Base-by-base conservation (phyloP, 2,329 filamentous ascomycete species). In the Macrophomina tecta region DNA sequence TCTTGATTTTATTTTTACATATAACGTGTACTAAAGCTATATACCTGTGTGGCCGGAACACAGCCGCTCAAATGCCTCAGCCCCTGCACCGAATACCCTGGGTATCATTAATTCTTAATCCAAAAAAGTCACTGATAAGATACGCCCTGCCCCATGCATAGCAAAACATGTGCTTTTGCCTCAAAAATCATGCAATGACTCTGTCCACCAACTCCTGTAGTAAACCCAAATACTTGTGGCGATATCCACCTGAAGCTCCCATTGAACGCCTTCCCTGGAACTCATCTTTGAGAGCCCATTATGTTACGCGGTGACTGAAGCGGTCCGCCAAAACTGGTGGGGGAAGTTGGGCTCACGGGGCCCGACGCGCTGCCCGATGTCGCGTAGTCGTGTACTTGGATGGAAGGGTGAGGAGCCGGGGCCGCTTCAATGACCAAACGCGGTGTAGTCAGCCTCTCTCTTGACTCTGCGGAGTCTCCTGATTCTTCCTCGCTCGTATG, bases 121-220 rank as follows among this genome's bases (percentile, higher is more conserved):
- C 58, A 40, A 46, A 62, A 49, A 42, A 62, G 30, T 62, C 45
- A 23, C 23, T 23, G 23, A 23, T 23, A 60, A 58, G 38, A 49
- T 62, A 40, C 58, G 58, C 58, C 58, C 58, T 49, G 58, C 58
- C 12, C 40, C 58, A 62, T 62, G 58, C 58, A 49, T 49, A 23
- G 52, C 52, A 48, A 62, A 62, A 62, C 58, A 62, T 49, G 58
- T 49, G 58, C 58, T 62, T 62, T 62, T 62, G 58, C 58, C 42
- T 18, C 32, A 36, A 16, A 49, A 62, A 28, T 18, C 42, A 62
- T 62, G 58, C 58, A 62, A 49, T 62, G 42, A 62, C 45, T 28
- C 28, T 49, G 32, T 36, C 58, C 58, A 11, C 58, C 42, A 62
- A 62, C 58, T 62, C 58, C 58, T 49, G 45, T 58, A 16, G 28